These are phyloP conservation scores for Dactylellina haptotyla DNA, from an alignment of 2,329 filamentous ascomycete genomes.

Conservation along the genomic window DNA sequence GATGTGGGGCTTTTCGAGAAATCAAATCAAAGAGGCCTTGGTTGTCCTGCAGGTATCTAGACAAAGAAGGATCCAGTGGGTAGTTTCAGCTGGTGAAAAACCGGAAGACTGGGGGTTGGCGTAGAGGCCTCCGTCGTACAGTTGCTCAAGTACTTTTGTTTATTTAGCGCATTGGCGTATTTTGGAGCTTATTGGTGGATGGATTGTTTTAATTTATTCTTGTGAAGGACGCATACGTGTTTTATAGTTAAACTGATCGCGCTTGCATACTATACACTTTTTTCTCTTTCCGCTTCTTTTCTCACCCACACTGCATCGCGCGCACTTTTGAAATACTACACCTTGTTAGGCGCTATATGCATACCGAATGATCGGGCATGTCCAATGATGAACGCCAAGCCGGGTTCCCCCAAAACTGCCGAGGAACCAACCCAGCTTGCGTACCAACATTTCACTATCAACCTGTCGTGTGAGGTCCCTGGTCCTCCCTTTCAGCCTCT, in stretches of 20 bases:
- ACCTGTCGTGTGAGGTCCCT: not conserved
- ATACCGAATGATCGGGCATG: not conserved
- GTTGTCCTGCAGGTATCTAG: conserved; percentile 44
- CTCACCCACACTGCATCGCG: too few species aligned
- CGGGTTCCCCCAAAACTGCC: conserved; percentile 11
- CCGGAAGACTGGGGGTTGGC: conserved; percentile 50
- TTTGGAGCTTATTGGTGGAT: not conserved
- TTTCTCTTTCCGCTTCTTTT: too few species aligned
- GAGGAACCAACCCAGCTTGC: not conserved
- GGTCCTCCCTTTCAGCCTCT: not conserved
- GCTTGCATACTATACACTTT: too few species aligned
- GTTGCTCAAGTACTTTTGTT: conserved; percentile 2
- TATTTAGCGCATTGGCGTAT: not conserved
- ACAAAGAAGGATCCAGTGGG: conserved; percentile 46
- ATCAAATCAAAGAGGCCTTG: conserved; percentile 49
- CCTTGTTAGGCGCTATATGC: conserved; percentile 6
- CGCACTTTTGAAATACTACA: too few species aligned
- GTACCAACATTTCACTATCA: not conserved
- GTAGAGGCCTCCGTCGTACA: not conserved
- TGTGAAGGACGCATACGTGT: not conserved
- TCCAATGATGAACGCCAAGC: conserved; percentile 23
- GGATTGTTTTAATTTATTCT: not conserved
- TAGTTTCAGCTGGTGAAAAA: conserved; percentile 39
- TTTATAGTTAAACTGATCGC: not conserved
- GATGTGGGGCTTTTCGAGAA: conserved; percentile 49